phyloP scores from a whole-genome alignment of 2,329 filamentous ascomycete genomes.

The Penicillium sp. region DNA sequence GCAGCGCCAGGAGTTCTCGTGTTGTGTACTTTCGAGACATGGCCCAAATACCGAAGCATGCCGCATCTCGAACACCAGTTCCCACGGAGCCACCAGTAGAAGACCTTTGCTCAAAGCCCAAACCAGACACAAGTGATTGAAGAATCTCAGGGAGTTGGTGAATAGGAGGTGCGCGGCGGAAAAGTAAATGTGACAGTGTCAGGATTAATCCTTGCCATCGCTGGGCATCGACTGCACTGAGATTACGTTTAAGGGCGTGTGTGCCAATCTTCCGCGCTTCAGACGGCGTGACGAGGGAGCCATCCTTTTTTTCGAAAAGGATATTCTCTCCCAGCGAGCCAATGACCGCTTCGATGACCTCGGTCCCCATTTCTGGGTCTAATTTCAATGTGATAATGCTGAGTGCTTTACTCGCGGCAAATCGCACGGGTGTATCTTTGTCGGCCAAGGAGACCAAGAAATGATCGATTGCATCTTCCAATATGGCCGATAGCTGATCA shows the following conservation, averaged over 20 bases:
- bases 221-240: conserved; percentile 73
- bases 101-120: conserved; percentile 85
- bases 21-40: conserved; percentile 84
- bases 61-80: conserved; percentile 87
- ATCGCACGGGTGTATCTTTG: conserved; percentile 83
- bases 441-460: conserved; percentile 76
- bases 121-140: conserved; percentile 70
- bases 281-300: conserved; percentile 37
- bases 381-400: conserved; percentile 82
- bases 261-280: conserved; percentile 31
- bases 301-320: conserved; percentile 51
- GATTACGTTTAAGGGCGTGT: conserved; percentile 51
- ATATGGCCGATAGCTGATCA: conserved; percentile 48
- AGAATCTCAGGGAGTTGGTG: conserved; percentile 70
- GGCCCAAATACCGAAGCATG: conserved; percentile 95
- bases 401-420: conserved; percentile 88
- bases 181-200: conserved; percentile 81
- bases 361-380: conserved; percentile 72
- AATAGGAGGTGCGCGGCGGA: conserved; percentile 74
- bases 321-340: conserved; percentile 64
- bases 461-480: conserved; percentile 80
- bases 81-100: conserved; percentile 82
- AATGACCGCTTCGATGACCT: conserved; percentile 84
- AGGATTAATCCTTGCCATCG: conserved; percentile 92
- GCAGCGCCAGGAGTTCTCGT: conserved; percentile 66